These are phyloP conservation scores for Pyrenophora tritici-repentis DNA, from an alignment of 2,329 filamentous ascomycete genomes.

Conservation along the genomic window DNA sequence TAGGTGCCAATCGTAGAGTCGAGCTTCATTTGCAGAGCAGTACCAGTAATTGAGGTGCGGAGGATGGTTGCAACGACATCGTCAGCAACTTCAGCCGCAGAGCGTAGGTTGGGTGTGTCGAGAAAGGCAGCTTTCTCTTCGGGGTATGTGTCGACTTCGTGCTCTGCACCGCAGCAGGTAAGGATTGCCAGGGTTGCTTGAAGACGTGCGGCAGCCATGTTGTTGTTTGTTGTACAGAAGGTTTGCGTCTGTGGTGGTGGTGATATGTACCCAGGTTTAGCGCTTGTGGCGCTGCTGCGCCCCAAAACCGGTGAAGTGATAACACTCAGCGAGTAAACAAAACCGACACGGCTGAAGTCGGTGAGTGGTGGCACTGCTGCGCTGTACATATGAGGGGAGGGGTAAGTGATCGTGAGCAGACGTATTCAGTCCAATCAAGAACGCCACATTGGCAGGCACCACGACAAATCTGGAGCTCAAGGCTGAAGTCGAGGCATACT, in stretches of 20 bases:
- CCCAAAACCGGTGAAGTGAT: neutral
- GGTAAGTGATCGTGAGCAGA: too few species aligned
- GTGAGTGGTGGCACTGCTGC: too few species aligned
- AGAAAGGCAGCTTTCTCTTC: conserved; percentile 23
- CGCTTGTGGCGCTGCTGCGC: conserved; percentile 11
- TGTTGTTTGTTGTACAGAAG: neutral
- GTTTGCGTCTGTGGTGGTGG: neutral
- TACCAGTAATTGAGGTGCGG: conserved; percentile 19
- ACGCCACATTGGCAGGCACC: too few species aligned
- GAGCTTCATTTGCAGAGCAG: conserved; percentile 26
- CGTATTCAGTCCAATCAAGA: too few species aligned
- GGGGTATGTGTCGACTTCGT: neutral
- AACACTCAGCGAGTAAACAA: neutral
- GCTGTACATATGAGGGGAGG: too few species aligned
- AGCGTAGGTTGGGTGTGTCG: neutral
- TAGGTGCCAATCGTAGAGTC: conserved; percentile 29
- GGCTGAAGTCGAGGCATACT: too few species aligned
- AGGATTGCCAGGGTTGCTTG: conserved; percentile 22
- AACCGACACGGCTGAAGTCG: too few species aligned
- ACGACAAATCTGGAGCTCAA: too few species aligned
- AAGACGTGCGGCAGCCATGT: conserved; percentile 15
- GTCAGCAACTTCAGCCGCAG: conserved; percentile 20
- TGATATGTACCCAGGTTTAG: conserved; percentile 7
- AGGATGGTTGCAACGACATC: conserved; percentile 27
- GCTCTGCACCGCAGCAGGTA: conserved; percentile 5